phyloP scores from a whole-genome alignment of 2,329 filamentous ascomycete species.

The Diplodia corticola region DNA sequence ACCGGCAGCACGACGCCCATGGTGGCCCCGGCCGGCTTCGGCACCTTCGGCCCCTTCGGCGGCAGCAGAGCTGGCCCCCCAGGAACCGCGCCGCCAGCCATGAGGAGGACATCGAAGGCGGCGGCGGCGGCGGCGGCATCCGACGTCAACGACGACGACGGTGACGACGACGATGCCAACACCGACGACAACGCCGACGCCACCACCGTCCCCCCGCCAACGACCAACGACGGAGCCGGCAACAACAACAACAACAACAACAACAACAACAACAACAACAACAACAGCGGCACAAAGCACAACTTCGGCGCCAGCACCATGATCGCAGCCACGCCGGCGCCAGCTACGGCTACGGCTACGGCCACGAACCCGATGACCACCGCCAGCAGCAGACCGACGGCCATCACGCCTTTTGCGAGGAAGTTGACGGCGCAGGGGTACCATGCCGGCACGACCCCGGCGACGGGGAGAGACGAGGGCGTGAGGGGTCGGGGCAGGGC shows the following conservation, averaged over 20 bases:
- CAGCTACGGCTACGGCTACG: no score
- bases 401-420: slow-evolving; percentile 42
- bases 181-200: not conserved
- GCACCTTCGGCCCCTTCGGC: not conserved
- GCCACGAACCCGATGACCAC: no score
- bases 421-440: slow-evolving; percentile 39
- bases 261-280: not conserved
- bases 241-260: not conserved
- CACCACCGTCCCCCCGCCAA: not conserved
- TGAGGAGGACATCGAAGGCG: not conserved
- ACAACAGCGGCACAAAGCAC: not conserved
- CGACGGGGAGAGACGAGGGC: not conserved
- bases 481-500: not conserved
- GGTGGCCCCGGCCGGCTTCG: not conserved
- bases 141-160: no score
- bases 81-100: slow-evolving; percentile 1
- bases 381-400: slow-evolving; percentile 25
- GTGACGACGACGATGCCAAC: not conserved
- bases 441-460: no score
- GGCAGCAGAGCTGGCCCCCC: not conserved
- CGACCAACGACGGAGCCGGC: not conserved
- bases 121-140: not conserved
- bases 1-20: slow-evolving; percentile 19
- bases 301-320: slow-evolving; percentile 10
- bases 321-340: not conserved